Evolutionary conservation across 352 stramenopile species (phyloP).

Genomic region (Phytophthora sp.): DNA sequence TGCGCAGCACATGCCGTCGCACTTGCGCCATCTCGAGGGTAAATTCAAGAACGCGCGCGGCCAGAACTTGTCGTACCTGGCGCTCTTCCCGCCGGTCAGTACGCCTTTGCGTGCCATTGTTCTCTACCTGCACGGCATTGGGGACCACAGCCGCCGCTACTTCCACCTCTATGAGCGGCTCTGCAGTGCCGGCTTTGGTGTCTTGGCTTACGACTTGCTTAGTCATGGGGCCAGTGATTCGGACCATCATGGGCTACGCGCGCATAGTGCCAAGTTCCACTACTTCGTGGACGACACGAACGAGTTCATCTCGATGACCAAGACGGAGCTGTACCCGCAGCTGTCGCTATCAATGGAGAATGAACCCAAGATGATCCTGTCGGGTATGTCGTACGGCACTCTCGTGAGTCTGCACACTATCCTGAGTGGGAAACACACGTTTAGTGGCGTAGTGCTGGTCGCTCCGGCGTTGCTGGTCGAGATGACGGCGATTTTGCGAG

Average conservation of each 20-base stretch:
- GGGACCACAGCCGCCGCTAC: slow-evolving; percentile 53
- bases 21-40: slow-evolving; percentile 45
- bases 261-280: slow-evolving; percentile 43
- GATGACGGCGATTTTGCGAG: slow-evolving; percentile 47
- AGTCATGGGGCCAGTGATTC: slow-evolving; percentile 53
- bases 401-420: slow-evolving; percentile 67
- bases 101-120: slow-evolving; percentile 45
- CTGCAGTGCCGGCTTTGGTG: slow-evolving; percentile 45
- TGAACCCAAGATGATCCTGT: slow-evolving; percentile 52
- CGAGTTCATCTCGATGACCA: slow-evolving; percentile 46
- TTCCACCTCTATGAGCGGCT: slow-evolving; percentile 52
- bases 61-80: slow-evolving; percentile 49
- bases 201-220: slow-evolving; percentile 56
- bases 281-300: slow-evolving; percentile 66
- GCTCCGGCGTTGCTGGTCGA: slow-evolving; percentile 64
- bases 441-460: slow-evolving; percentile 58
- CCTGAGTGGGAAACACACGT: slow-evolving; percentile 49
- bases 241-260: slow-evolving; percentile 36
- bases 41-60: slow-evolving; percentile 47
- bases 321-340: slow-evolving; percentile 39
- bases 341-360: slow-evolving; percentile 2
- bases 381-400: slow-evolving; percentile 70
- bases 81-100: slow-evolving; percentile 37
- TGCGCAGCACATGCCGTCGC: slow-evolving; percentile 43
- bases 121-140: slow-evolving; percentile 61